Evolutionary conservation across 1,139 yeast species (phyloP).

Genomic region (Blastobotrys apis): DNA sequence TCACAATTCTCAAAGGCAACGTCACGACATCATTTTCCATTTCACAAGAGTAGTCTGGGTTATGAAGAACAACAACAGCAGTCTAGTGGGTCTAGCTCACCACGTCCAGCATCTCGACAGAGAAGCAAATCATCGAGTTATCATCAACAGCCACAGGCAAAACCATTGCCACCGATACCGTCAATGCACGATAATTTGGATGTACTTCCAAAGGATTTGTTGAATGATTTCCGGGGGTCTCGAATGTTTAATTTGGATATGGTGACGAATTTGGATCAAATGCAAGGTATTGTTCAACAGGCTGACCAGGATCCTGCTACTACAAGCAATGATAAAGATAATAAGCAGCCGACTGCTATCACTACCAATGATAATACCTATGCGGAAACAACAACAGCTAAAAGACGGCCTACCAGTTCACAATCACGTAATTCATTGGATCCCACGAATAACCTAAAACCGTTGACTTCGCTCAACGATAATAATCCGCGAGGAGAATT

Average conservation of each 20-base stretch:
- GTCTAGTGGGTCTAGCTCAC: neutral
- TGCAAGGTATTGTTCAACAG: constrained; percentile 48
- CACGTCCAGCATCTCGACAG: constrained; percentile 5
- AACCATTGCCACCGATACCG: constrained; percentile 5
- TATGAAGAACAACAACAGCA: constrained; percentile 4
- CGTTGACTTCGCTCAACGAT: neutral
- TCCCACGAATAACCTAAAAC: constrained; percentile 15
- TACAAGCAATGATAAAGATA: neutral
- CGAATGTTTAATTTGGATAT: constrained; percentile 36
- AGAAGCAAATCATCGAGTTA: constrained; percentile 10
- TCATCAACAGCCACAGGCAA: constrained; percentile 1
- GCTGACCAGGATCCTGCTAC: neutral
- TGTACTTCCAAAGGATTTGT: constrained; percentile 10
- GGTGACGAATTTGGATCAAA: constrained; percentile 48
- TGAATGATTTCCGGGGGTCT: constrained; percentile 13
- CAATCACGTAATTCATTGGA: constrained; percentile 9
- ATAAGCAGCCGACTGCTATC: too few relatives aligned
- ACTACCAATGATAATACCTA: too few relatives aligned
- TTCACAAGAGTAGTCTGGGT: constrained; percentile 11
- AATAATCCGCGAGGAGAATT: constrained; percentile 9
- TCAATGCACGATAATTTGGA: constrained; percentile 10
- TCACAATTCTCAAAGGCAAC: constrained; percentile 10
- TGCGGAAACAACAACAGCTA: too few relatives aligned
- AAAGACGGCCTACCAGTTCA: constrained; percentile 5
- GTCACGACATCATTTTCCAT: neutral